Conservation (phyloP, 192 early-diverging fungal species). For the Coemansia sp. region DNA sequence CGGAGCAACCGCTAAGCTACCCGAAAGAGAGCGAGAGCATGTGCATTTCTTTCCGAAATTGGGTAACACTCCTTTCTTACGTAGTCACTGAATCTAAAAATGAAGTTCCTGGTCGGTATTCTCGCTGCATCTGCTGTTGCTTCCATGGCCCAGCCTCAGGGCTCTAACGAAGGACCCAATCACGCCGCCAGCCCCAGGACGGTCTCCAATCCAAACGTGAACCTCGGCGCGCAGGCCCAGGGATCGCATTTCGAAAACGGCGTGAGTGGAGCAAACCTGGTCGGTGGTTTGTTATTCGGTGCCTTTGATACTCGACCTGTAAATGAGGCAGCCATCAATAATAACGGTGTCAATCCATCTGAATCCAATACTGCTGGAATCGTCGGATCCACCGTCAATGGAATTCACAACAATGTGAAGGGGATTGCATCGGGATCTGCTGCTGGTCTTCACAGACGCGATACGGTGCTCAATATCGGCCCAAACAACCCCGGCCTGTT, state of each 20-base stretch:
- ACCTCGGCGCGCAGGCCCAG: slow-evolving; percentile 27
- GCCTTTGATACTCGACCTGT: slow-evolving; percentile 17
- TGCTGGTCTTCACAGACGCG: slow-evolving; percentile 21
- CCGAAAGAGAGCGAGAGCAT: neutral
- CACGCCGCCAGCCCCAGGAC: slow-evolving; percentile 16
- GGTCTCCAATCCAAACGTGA: slow-evolving; percentile 27
- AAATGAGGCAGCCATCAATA: slow-evolving; percentile 30
- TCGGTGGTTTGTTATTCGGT: slow-evolving; percentile 14
- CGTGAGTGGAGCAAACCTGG: slow-evolving; percentile 18
- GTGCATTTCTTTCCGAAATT: too few relatives aligned
- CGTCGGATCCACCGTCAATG: slow-evolving; percentile 37
- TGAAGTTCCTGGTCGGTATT: slow-evolving; percentile 32
- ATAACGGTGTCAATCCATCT: slow-evolving; percentile 41
- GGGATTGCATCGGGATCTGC: neutral
- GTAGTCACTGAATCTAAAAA: neutral
- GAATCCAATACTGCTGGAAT: slow-evolving; percentile 24
- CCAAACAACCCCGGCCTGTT: neutral
- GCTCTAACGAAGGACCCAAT: slow-evolving; percentile 13
- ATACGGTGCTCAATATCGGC: slow-evolving; percentile 28
- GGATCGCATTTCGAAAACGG: slow-evolving; percentile 21
- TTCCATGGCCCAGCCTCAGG: slow-evolving; percentile 32
- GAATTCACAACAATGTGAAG: slow-evolving; percentile 27
- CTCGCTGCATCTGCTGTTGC: slow-evolving; percentile 25
- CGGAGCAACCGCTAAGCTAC: too few relatives aligned
- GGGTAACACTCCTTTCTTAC: neutral